phyloP scores from a whole-genome alignment of 495 filamentous ascomycete species.

The Geopyxis carbonaria region DNA sequence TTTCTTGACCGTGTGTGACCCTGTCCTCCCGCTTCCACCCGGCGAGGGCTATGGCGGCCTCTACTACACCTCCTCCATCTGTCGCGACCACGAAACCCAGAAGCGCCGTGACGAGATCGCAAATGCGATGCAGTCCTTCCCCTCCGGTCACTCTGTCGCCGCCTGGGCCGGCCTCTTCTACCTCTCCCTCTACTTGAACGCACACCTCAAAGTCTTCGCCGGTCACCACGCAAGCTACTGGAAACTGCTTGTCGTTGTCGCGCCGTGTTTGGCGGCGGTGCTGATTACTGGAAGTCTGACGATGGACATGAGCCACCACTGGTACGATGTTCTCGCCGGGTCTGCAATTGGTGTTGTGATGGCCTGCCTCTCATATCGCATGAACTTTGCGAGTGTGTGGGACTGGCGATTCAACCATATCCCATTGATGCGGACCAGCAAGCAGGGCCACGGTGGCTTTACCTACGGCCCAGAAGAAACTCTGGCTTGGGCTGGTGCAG shows the following conservation, averaged over 20 bases:
- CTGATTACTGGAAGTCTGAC: conserved; percentile 23
- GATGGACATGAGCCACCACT: conserved; percentile 34
- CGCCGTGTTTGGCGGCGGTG: conserved; percentile 27
- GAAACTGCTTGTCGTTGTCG: conserved; percentile 27
- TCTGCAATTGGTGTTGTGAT: conserved; percentile 39
- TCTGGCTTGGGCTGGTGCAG: conserved; percentile 18
- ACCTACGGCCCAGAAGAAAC: conserved; percentile 16
- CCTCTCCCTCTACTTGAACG: conserved; percentile 46
- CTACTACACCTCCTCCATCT: conserved; percentile 33
- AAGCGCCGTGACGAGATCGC: conserved; percentile 30
- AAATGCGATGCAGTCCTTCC: conserved; percentile 41
- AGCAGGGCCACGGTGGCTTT: conserved; percentile 10
- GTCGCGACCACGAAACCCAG: conserved; percentile 33
- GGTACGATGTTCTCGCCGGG: conserved; percentile 43
- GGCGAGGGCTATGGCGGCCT: conserved; percentile 27
- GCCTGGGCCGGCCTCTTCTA: conserved; percentile 43
- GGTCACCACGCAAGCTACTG: conserved; percentile 34
- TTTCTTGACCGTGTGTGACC: conserved; percentile 41
- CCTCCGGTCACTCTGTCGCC: conserved; percentile 41
- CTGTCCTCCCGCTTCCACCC: conserved; percentile 26
- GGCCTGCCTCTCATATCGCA: conserved; percentile 40
- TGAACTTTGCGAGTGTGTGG: conserved; percentile 41
- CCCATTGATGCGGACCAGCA: conserved; percentile 16
- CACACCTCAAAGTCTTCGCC: conserved; percentile 44
- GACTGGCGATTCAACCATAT: conserved; percentile 37